phyloP scores from a whole-genome alignment of 2,329 filamentous ascomycete species.

The Ophiostoma triangulosporum region DNA sequence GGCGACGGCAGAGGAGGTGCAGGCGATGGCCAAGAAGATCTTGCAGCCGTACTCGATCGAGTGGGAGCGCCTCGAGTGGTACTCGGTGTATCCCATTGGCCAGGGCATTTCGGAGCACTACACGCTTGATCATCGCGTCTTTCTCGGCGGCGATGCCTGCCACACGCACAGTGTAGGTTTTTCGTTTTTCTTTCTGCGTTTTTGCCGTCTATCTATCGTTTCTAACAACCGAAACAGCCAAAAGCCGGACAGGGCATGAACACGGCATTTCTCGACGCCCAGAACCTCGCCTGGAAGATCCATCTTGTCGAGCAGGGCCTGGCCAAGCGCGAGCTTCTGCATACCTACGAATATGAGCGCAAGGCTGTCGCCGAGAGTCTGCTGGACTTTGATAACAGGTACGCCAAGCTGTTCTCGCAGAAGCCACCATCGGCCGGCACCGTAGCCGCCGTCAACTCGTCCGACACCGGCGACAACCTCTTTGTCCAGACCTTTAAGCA shows the following conservation, averaged over 20 bases:
- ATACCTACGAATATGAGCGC: conserved; percentile 78
- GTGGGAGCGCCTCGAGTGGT: conserved; percentile 59
- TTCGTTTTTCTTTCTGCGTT: conserved; percentile 23
- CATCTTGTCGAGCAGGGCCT: conserved; percentile 79
- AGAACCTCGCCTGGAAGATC: conserved; percentile 93
- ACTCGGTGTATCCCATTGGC: conserved; percentile 63
- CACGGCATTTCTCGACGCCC: conserved; percentile 64
- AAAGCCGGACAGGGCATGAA: conserved; percentile 75
- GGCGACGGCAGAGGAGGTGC: conserved; percentile 49
- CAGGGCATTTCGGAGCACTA: conserved; percentile 59
- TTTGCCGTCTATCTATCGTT: neutral
- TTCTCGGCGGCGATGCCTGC: conserved; percentile 65
- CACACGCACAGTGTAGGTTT: conserved; percentile 60
- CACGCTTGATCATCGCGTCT: conserved; percentile 55
- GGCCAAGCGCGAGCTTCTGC: conserved; percentile 58
- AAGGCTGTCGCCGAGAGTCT: conserved; percentile 74
- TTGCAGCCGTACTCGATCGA: conserved; percentile 53
- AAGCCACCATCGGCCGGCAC: conserved; percentile 59
- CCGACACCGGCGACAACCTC: conserved; percentile 43
- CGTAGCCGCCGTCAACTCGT: conserved; percentile 37
- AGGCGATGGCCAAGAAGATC: conserved; percentile 51
- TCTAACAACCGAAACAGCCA: conserved; percentile 25
- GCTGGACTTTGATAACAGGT: conserved; percentile 75
- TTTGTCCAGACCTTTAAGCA: conserved; percentile 88
- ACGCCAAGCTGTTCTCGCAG: conserved; percentile 80